Evolutionary conservation across 129 eudicot species (phyloP), one percentile per base, ranked within the genome.

Genomic region (Erigeron canadensis): DNA sequence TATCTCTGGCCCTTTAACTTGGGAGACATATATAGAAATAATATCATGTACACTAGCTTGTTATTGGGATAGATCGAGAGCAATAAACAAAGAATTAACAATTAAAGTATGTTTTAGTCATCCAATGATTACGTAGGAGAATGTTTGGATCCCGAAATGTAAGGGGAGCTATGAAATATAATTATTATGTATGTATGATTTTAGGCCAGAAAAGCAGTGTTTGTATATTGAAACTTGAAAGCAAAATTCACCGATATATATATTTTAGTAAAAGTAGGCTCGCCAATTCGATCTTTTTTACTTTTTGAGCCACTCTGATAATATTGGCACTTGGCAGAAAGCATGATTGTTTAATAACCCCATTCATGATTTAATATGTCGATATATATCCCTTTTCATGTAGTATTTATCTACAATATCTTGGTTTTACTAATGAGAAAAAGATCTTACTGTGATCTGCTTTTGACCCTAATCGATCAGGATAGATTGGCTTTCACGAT

Each of bases 231-330:
- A 41, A 39, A 71, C 22, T 46, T 46, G 0, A 73, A 73, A 73
- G 77, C 77, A 69, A n/a, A 73, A 61, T 34, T 73, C 18, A 61
- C 69, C 69, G 77, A 38, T 11, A 16, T 11, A 7, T n/a, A n/a
- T n/a, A n/a, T n/a, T n/a, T n/a, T 34, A 59, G n/a, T 11, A 72
- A 46, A 71, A 72, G 69, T 44, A 72, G 38, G 13, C 17, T 71
- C 62, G 37, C 46, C 16, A 28, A 43, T 37, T 45, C 7, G n/a
- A n/a, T n/a, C n/a, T n/a, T n/a, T 61, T 50, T 43, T 58, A 42
- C 10, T 16, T 72, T 60, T 71, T 3, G 16, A 55, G 41, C 67
- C 67, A 45, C 59, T 42, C 47, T 44, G 58, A 72, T 10, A 23
- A 60, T 72, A 59, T 59, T 72, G 77, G 76, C 69, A 38, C 11